Conservation (phyloP, 2,329 filamentous ascomycete species). For the Cladorrhinum sp. region DNA sequence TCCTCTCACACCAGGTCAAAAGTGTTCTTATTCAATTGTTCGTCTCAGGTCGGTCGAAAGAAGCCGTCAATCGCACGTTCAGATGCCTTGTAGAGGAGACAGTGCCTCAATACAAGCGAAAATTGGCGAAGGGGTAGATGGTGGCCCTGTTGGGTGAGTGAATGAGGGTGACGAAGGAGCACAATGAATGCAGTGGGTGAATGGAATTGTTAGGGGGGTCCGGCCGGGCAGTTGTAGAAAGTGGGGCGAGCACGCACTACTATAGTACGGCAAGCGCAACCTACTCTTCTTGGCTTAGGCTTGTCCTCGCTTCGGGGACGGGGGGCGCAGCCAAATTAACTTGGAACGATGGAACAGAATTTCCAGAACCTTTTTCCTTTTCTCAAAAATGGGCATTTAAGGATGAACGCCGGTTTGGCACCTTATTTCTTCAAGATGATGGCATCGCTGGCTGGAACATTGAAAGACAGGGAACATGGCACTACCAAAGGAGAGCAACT, state of each 20-base stretch:
- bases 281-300: not conserved
- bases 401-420: not conserved
- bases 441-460: not conserved
- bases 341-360: not conserved
- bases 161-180: not conserved
- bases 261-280: not conserved
- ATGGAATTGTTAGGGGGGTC: not conserved
- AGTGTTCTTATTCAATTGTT: not conserved
- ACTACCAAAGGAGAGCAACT: not conserved
- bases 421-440: not conserved
- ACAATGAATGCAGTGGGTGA: not conserved
- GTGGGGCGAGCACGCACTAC: not conserved
- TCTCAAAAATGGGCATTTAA: not conserved
- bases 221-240: not conserved
- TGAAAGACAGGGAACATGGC: not conserved
- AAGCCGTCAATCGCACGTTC: not conserved
- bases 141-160: conserved; percentile 8
- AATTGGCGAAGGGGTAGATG: not conserved
- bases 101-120: not conserved
- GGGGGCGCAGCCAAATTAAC: not conserved
- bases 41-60: not conserved
- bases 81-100: not conserved
- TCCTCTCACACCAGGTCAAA: not conserved
- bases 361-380: not conserved
- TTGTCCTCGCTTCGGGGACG: not conserved